A percentile compares a stretch with the other conserved stretches of the same genome.
Evolutionary conservation across 2,329 filamentous ascomycete species (phyloP).

Genomic region (Xylaria sp.): DNA sequence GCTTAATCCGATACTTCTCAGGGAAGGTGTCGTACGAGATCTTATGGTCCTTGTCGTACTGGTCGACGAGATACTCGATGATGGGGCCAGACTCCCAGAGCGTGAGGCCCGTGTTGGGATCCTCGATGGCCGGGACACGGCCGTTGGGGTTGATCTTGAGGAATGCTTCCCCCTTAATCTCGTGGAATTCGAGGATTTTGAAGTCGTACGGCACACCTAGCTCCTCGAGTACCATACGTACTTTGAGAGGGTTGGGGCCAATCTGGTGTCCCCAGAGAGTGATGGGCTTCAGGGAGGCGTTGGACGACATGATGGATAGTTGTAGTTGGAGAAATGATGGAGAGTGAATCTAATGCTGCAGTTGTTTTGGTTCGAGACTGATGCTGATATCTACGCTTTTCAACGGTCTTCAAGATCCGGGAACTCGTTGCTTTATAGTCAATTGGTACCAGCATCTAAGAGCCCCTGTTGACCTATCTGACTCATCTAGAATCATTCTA

Average conservation of each 20-base stretch:
- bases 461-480: background rate
- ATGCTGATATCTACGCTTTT: background rate
- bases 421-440: slow-evolving; percentile 25
- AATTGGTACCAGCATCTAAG: background rate
- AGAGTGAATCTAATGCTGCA: background rate
- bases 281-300: slow-evolving; percentile 48
- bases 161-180: slow-evolving; percentile 36
- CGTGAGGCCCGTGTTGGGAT: slow-evolving; percentile 38
- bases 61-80: slow-evolving; percentile 40
- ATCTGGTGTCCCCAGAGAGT: slow-evolving; percentile 42
- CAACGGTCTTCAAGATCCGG: background rate
- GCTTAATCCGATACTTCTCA: slow-evolving; percentile 54
- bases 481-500: no score
- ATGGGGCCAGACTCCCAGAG: slow-evolving; percentile 44
- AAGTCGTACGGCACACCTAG: slow-evolving; percentile 48
- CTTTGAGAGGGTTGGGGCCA: slow-evolving; percentile 50
- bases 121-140: slow-evolving; percentile 40
- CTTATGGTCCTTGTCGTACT: slow-evolving; percentile 54
- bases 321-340: background rate
- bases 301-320: slow-evolving; percentile 28
- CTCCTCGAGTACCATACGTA: slow-evolving; percentile 48
- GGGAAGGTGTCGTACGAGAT: slow-evolving; percentile 50
- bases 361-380: background rate
- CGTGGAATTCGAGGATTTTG: slow-evolving; percentile 21
- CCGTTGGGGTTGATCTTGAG: slow-evolving; percentile 40